A percentile compares a stretch with the other conserved stretches of the same genome.
These are phyloP conservation scores for Aspergillus sp. DNA, from an alignment of 2,329 filamentous ascomycete species.

Conservation along the genomic window DNA sequence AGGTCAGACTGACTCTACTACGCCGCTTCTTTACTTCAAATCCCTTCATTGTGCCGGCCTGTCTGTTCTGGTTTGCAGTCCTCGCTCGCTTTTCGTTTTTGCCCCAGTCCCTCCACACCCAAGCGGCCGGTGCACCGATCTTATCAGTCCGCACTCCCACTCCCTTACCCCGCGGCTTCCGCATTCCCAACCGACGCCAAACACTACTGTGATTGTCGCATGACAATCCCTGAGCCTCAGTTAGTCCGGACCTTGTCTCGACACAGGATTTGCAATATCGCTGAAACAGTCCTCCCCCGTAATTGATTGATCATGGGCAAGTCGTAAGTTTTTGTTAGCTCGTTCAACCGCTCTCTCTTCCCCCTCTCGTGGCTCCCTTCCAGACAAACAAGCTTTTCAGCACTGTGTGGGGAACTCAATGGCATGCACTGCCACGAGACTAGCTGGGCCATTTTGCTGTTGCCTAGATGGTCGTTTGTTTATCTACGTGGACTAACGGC, in stretches of 20 bases:
- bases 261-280: background rate
- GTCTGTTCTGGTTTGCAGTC: background rate
- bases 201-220: conserved; percentile 8
- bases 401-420: conserved; percentile 1
- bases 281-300: background rate
- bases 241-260: background rate
- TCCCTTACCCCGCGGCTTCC: conserved; percentile 23
- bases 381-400: background rate
- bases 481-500: background rate
- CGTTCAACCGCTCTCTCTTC: conserved; percentile 4
- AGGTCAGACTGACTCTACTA: background rate
- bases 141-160: conserved; percentile 17
- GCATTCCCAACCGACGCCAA: conserved; percentile 5
- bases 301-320: conserved; percentile 35
- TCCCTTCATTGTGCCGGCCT: background rate
- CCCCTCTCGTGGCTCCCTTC: background rate
- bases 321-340: conserved; percentile 31
- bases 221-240: conserved; percentile 7
- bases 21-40: background rate
- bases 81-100: background rate
- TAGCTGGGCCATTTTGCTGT: background rate
- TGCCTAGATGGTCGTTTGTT: background rate
- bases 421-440: background rate
- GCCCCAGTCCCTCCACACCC: background rate
- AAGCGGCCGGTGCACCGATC: conserved; percentile 15